Evolutionary conservation across 2,329 filamentous ascomycete genomes (phyloP).

Genomic region (Talaromyces marneffei): DNA sequence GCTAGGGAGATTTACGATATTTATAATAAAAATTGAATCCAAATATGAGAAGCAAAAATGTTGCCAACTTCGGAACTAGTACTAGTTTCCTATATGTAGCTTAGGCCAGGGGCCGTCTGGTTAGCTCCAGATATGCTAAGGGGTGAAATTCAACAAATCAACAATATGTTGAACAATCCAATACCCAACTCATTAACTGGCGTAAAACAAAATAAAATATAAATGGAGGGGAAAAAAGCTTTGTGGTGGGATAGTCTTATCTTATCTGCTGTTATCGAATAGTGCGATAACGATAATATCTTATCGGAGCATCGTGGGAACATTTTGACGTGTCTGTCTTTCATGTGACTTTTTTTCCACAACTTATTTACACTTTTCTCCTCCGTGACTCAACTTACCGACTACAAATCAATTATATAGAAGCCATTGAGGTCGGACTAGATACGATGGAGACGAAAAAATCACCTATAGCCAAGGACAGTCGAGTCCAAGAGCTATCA

Average conservation of each 20-base stretch:
- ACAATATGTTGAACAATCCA: too few relatives aligned
- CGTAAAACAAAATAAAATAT: too few relatives aligned
- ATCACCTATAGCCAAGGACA: not conserved
- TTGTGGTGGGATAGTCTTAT: not conserved
- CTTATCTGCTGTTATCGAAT: not conserved
- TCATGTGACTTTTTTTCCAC: conserved; percentile 5
- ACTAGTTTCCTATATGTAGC: too few relatives aligned
- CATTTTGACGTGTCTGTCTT: not conserved
- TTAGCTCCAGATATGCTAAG: too few relatives aligned
- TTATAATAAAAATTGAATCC: not conserved
- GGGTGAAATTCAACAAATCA: too few relatives aligned
- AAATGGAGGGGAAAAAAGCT: too few relatives aligned
- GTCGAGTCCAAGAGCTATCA: not conserved
- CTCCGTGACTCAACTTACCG: not conserved
- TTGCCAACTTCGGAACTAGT: not conserved
- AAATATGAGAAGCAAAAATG: not conserved
- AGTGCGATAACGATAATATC: not conserved
- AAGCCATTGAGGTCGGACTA: not conserved
- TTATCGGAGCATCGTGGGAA: conserved; percentile 1
- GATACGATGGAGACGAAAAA: not conserved
- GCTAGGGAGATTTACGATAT: not conserved
- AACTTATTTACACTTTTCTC: not conserved
- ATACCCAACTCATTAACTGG: too few relatives aligned
- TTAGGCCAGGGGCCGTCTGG: too few relatives aligned
- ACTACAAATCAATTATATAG: not conserved